phyloP scores from a whole-genome alignment of 148 eudicot species.

The Pouteria glomerata region DNA sequence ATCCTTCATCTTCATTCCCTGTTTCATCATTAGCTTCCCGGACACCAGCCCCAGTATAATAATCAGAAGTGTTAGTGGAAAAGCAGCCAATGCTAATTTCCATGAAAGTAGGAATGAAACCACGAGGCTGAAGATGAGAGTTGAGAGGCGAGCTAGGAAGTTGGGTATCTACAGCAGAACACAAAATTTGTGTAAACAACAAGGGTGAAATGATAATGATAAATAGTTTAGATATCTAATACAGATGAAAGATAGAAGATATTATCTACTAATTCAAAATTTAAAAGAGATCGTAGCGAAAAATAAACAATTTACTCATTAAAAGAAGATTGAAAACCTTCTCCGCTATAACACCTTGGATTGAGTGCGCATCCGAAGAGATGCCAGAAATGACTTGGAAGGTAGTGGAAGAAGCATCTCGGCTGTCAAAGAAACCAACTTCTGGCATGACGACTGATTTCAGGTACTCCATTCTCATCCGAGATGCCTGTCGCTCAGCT shows the following conservation, averaged over 20 bases:
- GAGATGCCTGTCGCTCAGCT: slow-evolving; percentile 43
- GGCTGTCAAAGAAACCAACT: slow-evolving; percentile 32
- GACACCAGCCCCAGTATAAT: slow-evolving; percentile 28
- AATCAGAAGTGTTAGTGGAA: slow-evolving; percentile 29
- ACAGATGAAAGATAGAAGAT: not conserved
- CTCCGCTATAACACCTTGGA: slow-evolving; percentile 36
- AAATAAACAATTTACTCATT: too few relatives aligned
- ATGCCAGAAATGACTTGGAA: slow-evolving; percentile 31
- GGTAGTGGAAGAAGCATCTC: slow-evolving; percentile 26
- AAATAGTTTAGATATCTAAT: not conserved
- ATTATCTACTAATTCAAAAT: too few relatives aligned
- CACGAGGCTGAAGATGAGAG: slow-evolving; percentile 17
- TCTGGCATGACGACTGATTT: slow-evolving; percentile 38
- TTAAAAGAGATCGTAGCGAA: too few relatives aligned
- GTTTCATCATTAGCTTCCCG: slow-evolving; percentile 28
- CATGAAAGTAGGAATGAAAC: slow-evolving; percentile 32
- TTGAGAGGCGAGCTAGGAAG: slow-evolving; percentile 24
- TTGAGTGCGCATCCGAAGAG: slow-evolving; percentile 33
- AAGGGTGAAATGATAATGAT: not conserved
- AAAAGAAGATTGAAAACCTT: too few relatives aligned
- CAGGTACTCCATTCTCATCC: slow-evolving; percentile 32
- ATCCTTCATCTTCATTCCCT: slow-evolving; percentile 26
- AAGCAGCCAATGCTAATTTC: slow-evolving; percentile 31
- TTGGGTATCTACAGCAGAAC: slow-evolving; percentile 32
- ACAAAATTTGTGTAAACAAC: not conserved